Percentiles rank a stretch among this genome's conserved stretches.
phyloP scores from a whole-genome alignment of 108 stramenopile genomes.

The Cyclotella sp. region DNA sequence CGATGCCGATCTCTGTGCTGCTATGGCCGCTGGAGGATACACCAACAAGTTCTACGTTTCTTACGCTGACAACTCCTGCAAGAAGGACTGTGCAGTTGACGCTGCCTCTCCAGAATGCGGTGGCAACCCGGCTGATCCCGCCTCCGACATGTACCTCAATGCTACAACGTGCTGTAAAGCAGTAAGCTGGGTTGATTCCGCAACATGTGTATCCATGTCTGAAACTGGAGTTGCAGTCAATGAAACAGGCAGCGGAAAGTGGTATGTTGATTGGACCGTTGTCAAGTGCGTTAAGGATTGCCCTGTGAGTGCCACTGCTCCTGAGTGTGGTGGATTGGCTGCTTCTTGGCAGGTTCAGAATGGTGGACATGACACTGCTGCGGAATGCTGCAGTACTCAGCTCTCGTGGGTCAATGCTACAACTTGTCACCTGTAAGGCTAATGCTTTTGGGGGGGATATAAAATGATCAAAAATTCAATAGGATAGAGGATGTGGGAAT shows the following conservation, averaged over 20 bases:
- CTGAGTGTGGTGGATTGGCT: constrained; percentile 11
- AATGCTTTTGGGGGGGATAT: too few species aligned
- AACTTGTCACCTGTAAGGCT: not conserved
- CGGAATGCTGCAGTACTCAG: not conserved
- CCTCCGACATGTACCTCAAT: not conserved
- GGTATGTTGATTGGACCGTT: constrained; percentile 13
- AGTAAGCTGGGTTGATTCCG: not conserved
- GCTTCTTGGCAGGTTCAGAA: not conserved
- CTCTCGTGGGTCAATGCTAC: not conserved
- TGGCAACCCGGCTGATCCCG: constrained; percentile 2
- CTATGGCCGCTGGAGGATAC: constrained; percentile 13
- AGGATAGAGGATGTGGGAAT: too few species aligned
- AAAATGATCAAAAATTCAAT: too few species aligned
- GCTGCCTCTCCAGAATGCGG: constrained; percentile 5
- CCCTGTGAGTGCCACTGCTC: not conserved
- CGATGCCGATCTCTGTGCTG: not conserved
- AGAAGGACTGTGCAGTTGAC: constrained; percentile 8
- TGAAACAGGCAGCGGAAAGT: constrained; percentile 3
- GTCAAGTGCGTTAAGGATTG: constrained; percentile 18
- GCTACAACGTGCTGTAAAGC: constrained; percentile 5
- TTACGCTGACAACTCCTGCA: constrained; percentile 7
- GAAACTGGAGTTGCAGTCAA: not conserved
- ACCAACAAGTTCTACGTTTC: constrained; percentile 17
- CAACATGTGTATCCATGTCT: not conserved
- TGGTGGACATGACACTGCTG: not conserved